These are phyloP conservation scores for Exophiala xenobiotica DNA, from an alignment of 2,329 filamentous ascomycete species.

Conservation along the genomic window DNA sequence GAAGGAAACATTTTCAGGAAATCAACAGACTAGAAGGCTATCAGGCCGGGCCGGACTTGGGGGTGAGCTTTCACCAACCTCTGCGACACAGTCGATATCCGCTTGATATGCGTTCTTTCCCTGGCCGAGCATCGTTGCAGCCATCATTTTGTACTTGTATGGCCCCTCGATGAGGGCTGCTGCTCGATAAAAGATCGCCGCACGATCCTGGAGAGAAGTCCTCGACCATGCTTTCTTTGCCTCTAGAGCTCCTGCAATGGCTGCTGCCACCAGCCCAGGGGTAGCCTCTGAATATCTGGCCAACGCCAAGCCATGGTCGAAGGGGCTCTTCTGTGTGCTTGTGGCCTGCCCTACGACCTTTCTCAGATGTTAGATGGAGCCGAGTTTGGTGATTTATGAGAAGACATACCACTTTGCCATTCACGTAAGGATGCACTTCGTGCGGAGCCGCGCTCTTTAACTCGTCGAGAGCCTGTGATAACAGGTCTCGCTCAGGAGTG, in stretches of 20 bases:
- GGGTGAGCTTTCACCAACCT: conserved; percentile 24
- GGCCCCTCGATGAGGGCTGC: conserved; percentile 35
- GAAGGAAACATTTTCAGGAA: conserved; percentile 70
- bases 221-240: conserved; percentile 39
- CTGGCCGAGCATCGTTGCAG: conserved; percentile 44
- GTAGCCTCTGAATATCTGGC: conserved; percentile 38
- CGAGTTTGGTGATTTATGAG: conserved; percentile 15
- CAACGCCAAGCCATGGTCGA: conserved; percentile 37
- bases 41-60: background rate
- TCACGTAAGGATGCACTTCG: background rate
- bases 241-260: conserved; percentile 36
- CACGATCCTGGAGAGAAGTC: conserved; percentile 38
- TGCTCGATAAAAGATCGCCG: conserved; percentile 40
- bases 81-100: conserved; percentile 41
- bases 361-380: background rate
- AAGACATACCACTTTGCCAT: background rate
- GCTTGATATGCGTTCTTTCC: conserved; percentile 45
- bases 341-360: background rate
- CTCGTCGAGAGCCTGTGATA: background rate
- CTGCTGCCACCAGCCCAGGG: conserved; percentile 34
- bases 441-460: background rate
- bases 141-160: conserved; percentile 37
- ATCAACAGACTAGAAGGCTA: conserved; percentile 3
- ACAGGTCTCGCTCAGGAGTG: background rate
- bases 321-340: conserved; percentile 26